Conservation (phyloP, 2,329 filamentous ascomycete genomes). For the Fusarium torulosum region DNA sequence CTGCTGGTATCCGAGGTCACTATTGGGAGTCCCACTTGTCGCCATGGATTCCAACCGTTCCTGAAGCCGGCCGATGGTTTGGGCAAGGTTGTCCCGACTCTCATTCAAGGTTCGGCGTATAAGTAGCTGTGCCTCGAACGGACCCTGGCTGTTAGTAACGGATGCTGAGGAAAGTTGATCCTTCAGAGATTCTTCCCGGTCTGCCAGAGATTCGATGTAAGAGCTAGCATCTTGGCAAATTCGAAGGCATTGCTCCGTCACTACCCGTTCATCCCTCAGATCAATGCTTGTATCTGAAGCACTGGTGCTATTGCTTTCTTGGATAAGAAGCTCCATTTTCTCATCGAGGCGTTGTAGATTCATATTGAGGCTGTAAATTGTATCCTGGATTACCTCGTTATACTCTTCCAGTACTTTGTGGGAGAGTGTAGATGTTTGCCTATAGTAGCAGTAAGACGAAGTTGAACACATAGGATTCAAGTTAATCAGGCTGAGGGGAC, state of each 20-base stretch:
- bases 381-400: slow-evolving; percentile 56
- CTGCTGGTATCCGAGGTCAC: slow-evolving; percentile 45
- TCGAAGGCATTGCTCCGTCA: slow-evolving; percentile 55
- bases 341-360: slow-evolving; percentile 54
- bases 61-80: slow-evolving; percentile 51
- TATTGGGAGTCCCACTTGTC: slow-evolving; percentile 36
- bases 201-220: slow-evolving; percentile 52
- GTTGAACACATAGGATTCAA: slow-evolving; percentile 12
- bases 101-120: slow-evolving; percentile 50
- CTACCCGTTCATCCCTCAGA: slow-evolving; percentile 53
- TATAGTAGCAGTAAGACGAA: slow-evolving; percentile 18
- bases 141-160: not conserved
- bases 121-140: slow-evolving; percentile 52
- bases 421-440: slow-evolving; percentile 51
- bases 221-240: slow-evolving; percentile 55
- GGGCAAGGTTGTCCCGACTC: slow-evolving; percentile 50
- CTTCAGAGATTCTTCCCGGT: slow-evolving; percentile 45
- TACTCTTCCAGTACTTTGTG: slow-evolving; percentile 52
- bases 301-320: slow-evolving; percentile 26
- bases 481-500: slow-evolving; percentile 27
- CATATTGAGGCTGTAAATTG: slow-evolving; percentile 51
- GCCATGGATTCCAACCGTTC: slow-evolving; percentile 50
- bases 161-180: slow-evolving; percentile 11
- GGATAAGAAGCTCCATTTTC: slow-evolving; percentile 46
- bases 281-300: slow-evolving; percentile 45